Evolutionary conservation across 225 moss, liverwort and hornwort genomes (phyloP).

Genomic region (Neckera pumila): DNA sequence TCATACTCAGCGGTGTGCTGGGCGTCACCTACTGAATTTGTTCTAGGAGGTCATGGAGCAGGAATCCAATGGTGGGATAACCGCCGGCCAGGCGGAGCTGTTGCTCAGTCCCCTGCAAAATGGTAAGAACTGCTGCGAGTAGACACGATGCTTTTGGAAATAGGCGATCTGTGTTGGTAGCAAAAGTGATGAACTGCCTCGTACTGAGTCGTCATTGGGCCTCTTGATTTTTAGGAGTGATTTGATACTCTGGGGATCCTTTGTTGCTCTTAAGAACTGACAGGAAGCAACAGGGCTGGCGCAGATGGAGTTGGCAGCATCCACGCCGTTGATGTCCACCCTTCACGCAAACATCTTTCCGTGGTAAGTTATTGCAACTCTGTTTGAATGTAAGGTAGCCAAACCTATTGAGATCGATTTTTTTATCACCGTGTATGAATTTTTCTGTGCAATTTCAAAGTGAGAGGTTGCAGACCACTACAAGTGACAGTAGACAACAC

Average conservation of each 20-base stretch:
- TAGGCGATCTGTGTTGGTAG: neutral
- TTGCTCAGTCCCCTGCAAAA: constrained; percentile 83
- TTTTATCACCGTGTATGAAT: neutral
- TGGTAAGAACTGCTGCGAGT: constrained; percentile 36
- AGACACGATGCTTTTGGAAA: neutral
- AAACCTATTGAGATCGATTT: neutral
- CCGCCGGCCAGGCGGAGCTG: constrained; percentile 79
- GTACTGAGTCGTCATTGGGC: neutral
- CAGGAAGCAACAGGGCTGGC: constrained; percentile 54
- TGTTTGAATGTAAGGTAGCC: neutral
- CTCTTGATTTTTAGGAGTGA: neutral
- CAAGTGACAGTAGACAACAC: neutral
- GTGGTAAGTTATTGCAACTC: constrained; percentile 36
- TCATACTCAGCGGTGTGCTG: constrained; percentile 84
- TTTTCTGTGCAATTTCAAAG: neutral
- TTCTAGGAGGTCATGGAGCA: constrained; percentile 76
- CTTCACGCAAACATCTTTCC: constrained; percentile 90
- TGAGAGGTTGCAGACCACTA: neutral
- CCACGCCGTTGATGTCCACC: constrained; percentile 84
- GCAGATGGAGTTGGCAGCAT: constrained; percentile 59
- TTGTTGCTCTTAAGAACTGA: constrained; percentile 17
- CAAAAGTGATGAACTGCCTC: neutral
- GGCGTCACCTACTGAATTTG: constrained; percentile 86
- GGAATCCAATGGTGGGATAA: constrained; percentile 97
- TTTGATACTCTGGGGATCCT: neutral